Evolutionary conservation across 495 filamentous ascomycete species (phyloP), one percentile per base, ranked within the genome.

Genomic region (Penicillium robsamsonii): DNA sequence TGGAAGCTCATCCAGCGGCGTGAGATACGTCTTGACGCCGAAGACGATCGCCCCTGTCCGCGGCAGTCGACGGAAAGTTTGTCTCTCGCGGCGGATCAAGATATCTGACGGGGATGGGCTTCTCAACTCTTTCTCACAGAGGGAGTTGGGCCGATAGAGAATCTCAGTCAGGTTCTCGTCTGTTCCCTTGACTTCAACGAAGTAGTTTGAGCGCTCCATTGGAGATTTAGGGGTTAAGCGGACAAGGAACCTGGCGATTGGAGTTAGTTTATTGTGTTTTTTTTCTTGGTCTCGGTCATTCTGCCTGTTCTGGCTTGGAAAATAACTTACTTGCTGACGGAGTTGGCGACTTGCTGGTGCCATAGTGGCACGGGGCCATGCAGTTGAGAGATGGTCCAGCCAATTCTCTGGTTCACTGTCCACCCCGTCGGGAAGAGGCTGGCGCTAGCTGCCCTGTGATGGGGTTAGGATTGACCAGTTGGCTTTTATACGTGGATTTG

Each of bases 391-490:
- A 84, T 76, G 6, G 76, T 77, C 64, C 72, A 79, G 22, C 80
- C 81, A 49, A 85, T 83, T 18, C 81, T 74, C 51, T 81, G 70
- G 46, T 77, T 61, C 1, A 85, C 73, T 12, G 74, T 75, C 82
- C 82, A 85, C 13, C 81, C 82, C 1, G 79, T 78, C 0, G 82
- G 82, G 55, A 82, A 83, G 5, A 83, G 67, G 42, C 77, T 85
- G 24, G 81, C 81, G 53, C 80, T 83, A 22, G 81, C 82, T n/a
- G 74, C 68, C 10, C 81, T 80, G 57, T 27, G 6, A 53, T 46
- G 10, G 22, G 5, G 44, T 40, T 51, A 41, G 15, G 17, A 12
- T 40, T 27, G 38, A 11, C 0, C n/a, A 24, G 8, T 10, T n/a
- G 25, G 1, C n/a, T 47, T 10, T 17, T 17, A 42, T n/a, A n/a